These are phyloP conservation scores for Ophiostoma ips DNA, from an alignment of 2,329 filamentous ascomycete genomes.

Conservation along the genomic window DNA sequence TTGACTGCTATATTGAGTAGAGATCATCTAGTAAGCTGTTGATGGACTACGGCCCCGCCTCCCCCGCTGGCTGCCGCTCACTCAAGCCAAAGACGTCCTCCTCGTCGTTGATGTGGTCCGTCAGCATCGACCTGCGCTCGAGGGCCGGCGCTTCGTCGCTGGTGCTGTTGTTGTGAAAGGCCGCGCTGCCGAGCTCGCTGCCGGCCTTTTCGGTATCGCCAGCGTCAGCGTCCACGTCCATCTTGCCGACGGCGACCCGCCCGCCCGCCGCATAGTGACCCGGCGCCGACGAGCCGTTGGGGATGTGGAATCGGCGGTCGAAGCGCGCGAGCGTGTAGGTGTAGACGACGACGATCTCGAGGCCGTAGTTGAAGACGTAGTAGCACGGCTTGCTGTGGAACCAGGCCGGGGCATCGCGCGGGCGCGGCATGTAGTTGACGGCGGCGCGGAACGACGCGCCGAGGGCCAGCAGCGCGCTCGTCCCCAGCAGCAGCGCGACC, in stretches of 20 bases:
- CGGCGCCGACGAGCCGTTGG: slow-evolving; percentile 49
- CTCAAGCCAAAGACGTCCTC: slow-evolving; percentile 14
- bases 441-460: slow-evolving; percentile 57
- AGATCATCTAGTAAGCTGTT: no score
- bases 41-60: no score
- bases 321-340: slow-evolving; percentile 54
- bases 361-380: slow-evolving; percentile 64
- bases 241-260: background rate
- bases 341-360: slow-evolving; percentile 58
- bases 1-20: no score
- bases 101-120: slow-evolving; percentile 15
- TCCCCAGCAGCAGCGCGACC: slow-evolving; percentile 46
- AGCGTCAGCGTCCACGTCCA: background rate
- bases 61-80: no score
- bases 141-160: background rate
- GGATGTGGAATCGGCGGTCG: slow-evolving; percentile 62
- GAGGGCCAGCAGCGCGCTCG: slow-evolving; percentile 45
- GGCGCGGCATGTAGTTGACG: slow-evolving; percentile 38
- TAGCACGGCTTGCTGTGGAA: slow-evolving; percentile 60
- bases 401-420: slow-evolving; percentile 43
- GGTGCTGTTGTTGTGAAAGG: no score
- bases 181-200: background rate
- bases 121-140: slow-evolving; percentile 3
- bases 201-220: background rate
- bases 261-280: slow-evolving; percentile 30